Percentiles rank a stretch among this genome's conserved stretches.
phyloP scores from a whole-genome alignment of 495 filamentous ascomycete species.

The Tuber borchii region DNA sequence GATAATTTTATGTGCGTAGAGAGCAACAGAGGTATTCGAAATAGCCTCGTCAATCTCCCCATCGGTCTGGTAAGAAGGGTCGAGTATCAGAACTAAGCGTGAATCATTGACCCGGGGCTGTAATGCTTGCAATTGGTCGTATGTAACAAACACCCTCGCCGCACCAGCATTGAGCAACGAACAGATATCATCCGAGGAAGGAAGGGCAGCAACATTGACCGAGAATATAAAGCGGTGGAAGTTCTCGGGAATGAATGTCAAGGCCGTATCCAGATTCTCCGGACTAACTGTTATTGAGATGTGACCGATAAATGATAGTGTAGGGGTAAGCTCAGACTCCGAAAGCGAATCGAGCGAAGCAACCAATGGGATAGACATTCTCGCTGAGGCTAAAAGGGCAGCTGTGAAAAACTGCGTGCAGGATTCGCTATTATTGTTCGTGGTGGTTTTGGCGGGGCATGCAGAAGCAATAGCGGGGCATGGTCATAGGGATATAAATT shows the following conservation, averaged over 20 bases:
- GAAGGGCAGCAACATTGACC: conserved; percentile 67
- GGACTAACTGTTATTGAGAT: conserved; percentile 62
- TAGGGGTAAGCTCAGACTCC: conserved; percentile 39
- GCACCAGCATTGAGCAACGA: conserved; percentile 80
- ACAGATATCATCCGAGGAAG: conserved; percentile 62
- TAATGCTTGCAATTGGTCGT: conserved; percentile 56
- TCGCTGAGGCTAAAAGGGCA: background rate
- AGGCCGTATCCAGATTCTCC: conserved; percentile 54
- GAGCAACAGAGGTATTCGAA: conserved; percentile 48
- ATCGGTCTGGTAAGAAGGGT: conserved; percentile 45
- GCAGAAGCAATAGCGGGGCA: background rate
- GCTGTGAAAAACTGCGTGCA: background rate
- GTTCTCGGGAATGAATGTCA: conserved; percentile 53
- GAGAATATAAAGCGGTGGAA: conserved; percentile 52
- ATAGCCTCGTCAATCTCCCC: conserved; percentile 54
- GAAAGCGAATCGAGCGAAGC: conserved; percentile 41
- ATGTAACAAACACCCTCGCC: conserved; percentile 73
- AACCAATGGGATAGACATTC: conserved; percentile 33
- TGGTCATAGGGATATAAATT: background rate
- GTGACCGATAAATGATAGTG: conserved; percentile 67
- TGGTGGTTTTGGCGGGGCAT: conserved; percentile 1
- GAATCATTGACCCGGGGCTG: conserved; percentile 54
- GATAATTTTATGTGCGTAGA: conserved; percentile 48
- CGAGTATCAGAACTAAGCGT: conserved; percentile 51
- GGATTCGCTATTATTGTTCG: background rate